Percentiles rank a stretch among this genome's conserved stretches.
phyloP scores from a whole-genome alignment of 108 stramenopile species.

The Aurantiochytrium sp. region DNA sequence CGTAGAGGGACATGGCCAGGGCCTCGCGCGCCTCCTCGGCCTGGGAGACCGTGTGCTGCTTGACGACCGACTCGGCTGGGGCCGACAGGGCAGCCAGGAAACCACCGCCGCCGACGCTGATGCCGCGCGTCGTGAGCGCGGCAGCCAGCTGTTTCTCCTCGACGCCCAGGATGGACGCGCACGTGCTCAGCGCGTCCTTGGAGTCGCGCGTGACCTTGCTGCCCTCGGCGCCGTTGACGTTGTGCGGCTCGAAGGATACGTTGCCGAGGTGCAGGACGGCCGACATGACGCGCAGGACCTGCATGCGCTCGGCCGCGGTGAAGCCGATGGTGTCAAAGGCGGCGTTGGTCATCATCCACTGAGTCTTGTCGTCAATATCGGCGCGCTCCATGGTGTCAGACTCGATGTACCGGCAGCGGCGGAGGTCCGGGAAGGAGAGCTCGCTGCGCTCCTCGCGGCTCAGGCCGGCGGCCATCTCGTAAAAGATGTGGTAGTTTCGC shows the following conservation, averaged over 20 bases:
- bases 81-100: neutral
- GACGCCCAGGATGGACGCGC: slow-evolving; percentile 39
- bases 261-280: slow-evolving; percentile 45
- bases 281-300: slow-evolving; percentile 42
- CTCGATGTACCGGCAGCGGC: slow-evolving; percentile 32
- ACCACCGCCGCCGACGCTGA: neutral
- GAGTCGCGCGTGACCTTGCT: neutral
- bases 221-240: neutral
- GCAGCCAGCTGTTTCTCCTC: neutral
- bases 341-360: slow-evolving; percentile 69
- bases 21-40: slow-evolving; percentile 54
- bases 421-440: slow-evolving; percentile 22
- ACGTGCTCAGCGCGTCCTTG: neutral
- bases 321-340: slow-evolving; percentile 51
- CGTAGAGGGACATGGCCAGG: slow-evolving; percentile 52
- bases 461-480: slow-evolving; percentile 31
- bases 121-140: slow-evolving; percentile 7
- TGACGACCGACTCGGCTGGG: neutral
- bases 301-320: slow-evolving; percentile 22
- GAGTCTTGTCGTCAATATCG: slow-evolving; percentile 70
- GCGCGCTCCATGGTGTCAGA: slow-evolving; percentile 33
- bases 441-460: neutral
- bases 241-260: slow-evolving; percentile 30
- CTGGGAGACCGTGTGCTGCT: slow-evolving; percentile 41
- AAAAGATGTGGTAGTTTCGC: slow-evolving; percentile 48